phyloP scores from a whole-genome alignment of 1,284 basidiomycete species.

The Ganoderma boninense region DNA sequence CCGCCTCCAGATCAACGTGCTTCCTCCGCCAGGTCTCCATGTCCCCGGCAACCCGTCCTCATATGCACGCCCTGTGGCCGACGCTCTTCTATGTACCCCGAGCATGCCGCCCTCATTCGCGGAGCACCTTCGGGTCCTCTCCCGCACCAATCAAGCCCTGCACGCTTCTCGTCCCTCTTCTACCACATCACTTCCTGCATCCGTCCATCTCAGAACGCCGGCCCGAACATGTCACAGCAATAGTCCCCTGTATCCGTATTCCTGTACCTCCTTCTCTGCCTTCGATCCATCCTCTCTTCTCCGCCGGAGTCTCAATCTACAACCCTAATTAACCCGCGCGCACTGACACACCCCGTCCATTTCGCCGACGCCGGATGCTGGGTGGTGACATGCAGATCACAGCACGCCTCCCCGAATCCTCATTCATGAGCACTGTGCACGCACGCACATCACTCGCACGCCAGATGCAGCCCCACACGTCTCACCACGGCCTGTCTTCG shows the following conservation, averaged over 20 bases:
- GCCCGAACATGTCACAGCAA: slow-evolving; percentile 14
- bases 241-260: slow-evolving; percentile 21
- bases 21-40: not conserved
- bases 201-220: slow-evolving; percentile 18
- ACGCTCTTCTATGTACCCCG: slow-evolving; percentile 3
- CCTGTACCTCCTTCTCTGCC: slow-evolving; percentile 10
- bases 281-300: slow-evolving; percentile 1
- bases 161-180: slow-evolving; percentile 7
- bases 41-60: not conserved
- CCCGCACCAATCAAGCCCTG: slow-evolving; percentile 15
- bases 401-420: slow-evolving; percentile 8
- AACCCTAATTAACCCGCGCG: slow-evolving; percentile 15
- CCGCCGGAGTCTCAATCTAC: slow-evolving; percentile 18
- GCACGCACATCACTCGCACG: slow-evolving; percentile 9
- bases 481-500: not conserved
- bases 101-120: slow-evolving; percentile 14
- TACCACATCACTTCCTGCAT: slow-evolving; percentile 19
- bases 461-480: not conserved
- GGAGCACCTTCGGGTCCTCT: slow-evolving; percentile 24
- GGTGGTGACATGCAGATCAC: slow-evolving; percentile 10
- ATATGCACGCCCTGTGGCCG: not conserved
- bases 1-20: slow-evolving; percentile 21
- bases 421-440: not conserved
- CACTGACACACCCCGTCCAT: slow-evolving; percentile 17
- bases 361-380: slow-evolving; percentile 17